Evolutionary conservation across 768 basidiomycete species (phyloP), one percentile per base, ranked within the genome.

Genomic region (Lactarius sanguifluus): DNA sequence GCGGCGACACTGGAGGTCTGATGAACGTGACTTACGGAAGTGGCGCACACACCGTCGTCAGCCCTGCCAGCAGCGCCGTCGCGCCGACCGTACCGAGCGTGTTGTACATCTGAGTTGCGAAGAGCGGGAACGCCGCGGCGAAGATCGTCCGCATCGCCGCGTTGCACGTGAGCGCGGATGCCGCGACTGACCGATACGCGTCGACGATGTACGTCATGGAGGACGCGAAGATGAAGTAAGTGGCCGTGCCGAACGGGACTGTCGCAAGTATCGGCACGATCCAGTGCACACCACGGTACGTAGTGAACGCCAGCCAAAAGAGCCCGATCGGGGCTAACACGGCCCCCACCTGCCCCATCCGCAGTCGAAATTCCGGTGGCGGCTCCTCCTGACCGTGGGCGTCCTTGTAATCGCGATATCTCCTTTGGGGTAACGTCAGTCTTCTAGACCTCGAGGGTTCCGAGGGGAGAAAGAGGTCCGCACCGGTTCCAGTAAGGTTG

Each of bases 111-210:
- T 76, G 75, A 18, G 68, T 62, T 16, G 79, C 76, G 61, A 77
- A 79, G 36, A 82, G 69, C 2, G 80, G 81, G 70, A 81, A 81
- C 2, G 72, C 77, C 3, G 75, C 77, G 0, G 79, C 80, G 62
- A 82, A 80, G 0, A 74, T 66, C 12, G 74, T 76, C 9, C 83
- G 72, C 73, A 81, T 71, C 60, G 81, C 79, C 4, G 73, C 76
- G 73, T 94, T 94, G 76, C 86, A 83, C 0, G 89, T 85, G 72
- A 88, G 81, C 0, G 90, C 88, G 52, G 84, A 86, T 2, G 85
- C 82, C 0, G 84, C 82, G 43, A 82, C 76, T 1, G 82, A 81
- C 15, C 82, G 79, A 69, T 82, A 83, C 13, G 82, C 80, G 23
- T 79, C 78, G 25, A 84, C 83, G 58, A 84, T 77, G 71, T 81